These are phyloP conservation scores for Metarhizium anisopliae DNA, from an alignment of 2,329 filamentous ascomycete species.

Conservation along the genomic window DNA sequence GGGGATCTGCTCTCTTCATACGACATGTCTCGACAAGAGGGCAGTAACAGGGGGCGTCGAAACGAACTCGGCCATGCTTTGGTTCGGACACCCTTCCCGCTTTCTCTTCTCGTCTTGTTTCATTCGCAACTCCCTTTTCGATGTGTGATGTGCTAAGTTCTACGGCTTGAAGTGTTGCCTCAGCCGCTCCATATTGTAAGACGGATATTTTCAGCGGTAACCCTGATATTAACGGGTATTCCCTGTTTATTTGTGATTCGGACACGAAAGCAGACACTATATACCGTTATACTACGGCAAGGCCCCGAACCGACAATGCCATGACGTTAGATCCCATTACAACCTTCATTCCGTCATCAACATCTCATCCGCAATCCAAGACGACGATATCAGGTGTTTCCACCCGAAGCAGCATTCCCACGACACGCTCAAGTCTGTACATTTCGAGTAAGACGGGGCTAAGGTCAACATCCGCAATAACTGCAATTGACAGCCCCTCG, in stretches of 20 bases:
- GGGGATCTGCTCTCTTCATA: conserved; percentile 9
- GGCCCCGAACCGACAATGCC: background rate
- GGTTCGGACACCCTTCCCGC: background rate
- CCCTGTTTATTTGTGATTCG: conserved; percentile 13
- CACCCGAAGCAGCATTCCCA: background rate
- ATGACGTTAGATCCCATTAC: background rate
- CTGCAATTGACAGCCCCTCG: background rate
- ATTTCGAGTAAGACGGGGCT: background rate
- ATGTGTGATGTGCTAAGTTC: background rate
- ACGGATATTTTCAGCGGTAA: conserved; percentile 12
- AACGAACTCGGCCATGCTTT: conserved; percentile 4
- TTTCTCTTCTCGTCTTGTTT: background rate
- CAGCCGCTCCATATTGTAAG: conserved; percentile 12
- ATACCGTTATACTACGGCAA: conserved; percentile 8
- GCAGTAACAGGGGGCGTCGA: background rate
- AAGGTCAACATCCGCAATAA: background rate
- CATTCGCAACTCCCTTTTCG: too few relatives aligned
- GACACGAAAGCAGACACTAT: conserved; percentile 12
- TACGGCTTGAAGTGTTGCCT: conserved; percentile 3
- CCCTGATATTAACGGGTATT: conserved; percentile 9
- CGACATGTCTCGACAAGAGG: conserved; percentile 9
- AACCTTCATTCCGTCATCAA: background rate
- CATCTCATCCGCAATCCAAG: background rate
- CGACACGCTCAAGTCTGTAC: background rate
- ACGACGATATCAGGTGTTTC: background rate